Conservation (phyloP, 495 filamentous ascomycete species). For the Lophium mytilinum region DNA sequence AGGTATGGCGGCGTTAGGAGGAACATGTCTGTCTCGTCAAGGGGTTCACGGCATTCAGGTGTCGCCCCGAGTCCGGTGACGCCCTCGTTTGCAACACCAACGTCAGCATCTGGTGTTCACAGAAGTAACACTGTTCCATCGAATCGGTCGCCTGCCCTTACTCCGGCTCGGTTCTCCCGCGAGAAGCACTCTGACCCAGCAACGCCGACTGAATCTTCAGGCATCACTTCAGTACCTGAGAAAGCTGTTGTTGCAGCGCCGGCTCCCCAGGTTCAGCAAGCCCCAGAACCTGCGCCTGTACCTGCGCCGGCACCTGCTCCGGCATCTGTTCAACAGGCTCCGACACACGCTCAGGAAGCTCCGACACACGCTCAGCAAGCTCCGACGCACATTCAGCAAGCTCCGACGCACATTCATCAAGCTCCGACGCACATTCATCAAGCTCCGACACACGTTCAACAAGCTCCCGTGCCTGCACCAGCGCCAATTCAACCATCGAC, state of each 20-base stretch:
- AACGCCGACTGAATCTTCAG: slow-evolving; percentile 21
- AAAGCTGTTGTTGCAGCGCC: background rate
- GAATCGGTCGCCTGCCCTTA: slow-evolving; percentile 70
- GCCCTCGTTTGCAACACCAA: slow-evolving; percentile 48
- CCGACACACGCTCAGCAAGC: too few relatives aligned
- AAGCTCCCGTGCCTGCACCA: background rate
- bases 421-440: background rate
- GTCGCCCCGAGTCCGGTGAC: slow-evolving; percentile 63
- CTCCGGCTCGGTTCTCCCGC: slow-evolving; percentile 47
- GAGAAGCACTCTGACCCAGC: slow-evolving; percentile 36
- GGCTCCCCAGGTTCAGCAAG: slow-evolving; percentile 1
- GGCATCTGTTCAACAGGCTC: background rate
- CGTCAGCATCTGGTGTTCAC: slow-evolving; percentile 56
- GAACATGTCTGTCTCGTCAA: slow-evolving; percentile 67
- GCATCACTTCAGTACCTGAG: background rate
- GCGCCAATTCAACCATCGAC: background rate
- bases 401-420: too few relatives aligned
- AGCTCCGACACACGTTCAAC: background rate
- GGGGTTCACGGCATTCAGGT: slow-evolving; percentile 64
- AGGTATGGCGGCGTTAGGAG: slow-evolving; percentile 70
- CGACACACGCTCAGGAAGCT: background rate
- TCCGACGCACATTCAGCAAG: background rate
- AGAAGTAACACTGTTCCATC: slow-evolving; percentile 95
- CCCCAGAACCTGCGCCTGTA: background rate
- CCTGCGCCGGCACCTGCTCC: background rate